Conservation (phyloP, 306 rosid genomes). For the Prunus kanzakura region DNA sequence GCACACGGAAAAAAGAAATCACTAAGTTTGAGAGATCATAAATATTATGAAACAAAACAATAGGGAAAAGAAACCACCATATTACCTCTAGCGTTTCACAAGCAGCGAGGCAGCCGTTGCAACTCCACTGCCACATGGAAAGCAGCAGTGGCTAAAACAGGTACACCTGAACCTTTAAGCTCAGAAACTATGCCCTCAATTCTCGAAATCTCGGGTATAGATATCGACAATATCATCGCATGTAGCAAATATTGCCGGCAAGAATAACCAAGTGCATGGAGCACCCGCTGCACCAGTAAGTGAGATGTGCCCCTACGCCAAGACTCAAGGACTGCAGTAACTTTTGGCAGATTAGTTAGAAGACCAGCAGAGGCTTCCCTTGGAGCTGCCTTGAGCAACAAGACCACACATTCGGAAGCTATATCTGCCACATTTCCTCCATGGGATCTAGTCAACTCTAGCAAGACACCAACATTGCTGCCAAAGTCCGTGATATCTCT, state of each 20-base stretch:
- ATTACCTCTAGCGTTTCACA: constrained; percentile 39
- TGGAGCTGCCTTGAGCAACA: constrained; percentile 83
- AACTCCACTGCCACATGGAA: constrained; percentile 73
- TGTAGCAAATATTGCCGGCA: constrained; percentile 76
- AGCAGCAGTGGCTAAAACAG: constrained; percentile 61
- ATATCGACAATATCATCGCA: constrained; percentile 87
- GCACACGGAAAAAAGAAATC: constrained; percentile 24
- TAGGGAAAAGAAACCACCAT: constrained; percentile 8
- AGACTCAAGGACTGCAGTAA: constrained; percentile 65
- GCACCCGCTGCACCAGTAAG: constrained; percentile 59
- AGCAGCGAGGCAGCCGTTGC: constrained; percentile 91
- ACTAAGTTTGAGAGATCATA: constrained; percentile 4
- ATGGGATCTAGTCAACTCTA: constrained; percentile 60
- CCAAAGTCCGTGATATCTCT: constrained; percentile 86
- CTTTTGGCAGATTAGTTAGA: constrained; percentile 78
- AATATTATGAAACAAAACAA: constrained; percentile 1
- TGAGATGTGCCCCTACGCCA: constrained; percentile 57
- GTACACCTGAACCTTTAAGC: constrained; percentile 63
- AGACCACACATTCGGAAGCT: constrained; percentile 82
- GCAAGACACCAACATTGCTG: constrained; percentile 67
- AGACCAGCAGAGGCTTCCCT: constrained; percentile 91
- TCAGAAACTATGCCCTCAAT: constrained; percentile 70
- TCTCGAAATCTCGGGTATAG: constrained; percentile 70
- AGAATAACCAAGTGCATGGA: constrained; percentile 78
- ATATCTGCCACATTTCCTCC: constrained; percentile 55